phyloP scores from a whole-genome alignment of 2,329 filamentous ascomycete genomes.

The Colletotrichum karsti region DNA sequence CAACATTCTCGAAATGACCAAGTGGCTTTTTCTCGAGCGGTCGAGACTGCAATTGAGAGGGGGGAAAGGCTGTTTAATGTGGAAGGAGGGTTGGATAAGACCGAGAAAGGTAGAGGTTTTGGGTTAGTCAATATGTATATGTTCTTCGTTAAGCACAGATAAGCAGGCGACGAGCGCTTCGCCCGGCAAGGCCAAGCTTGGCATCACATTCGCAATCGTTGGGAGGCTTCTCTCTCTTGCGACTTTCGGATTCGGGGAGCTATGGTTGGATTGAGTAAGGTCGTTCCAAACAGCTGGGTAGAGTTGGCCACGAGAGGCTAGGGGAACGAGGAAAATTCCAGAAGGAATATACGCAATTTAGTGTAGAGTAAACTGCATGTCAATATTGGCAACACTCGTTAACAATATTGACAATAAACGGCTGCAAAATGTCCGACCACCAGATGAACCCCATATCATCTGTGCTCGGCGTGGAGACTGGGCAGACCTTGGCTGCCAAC shows the following conservation, averaged over 20 bases:
- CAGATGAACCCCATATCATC: neutral
- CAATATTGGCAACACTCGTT: neutral
- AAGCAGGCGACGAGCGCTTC: neutral
- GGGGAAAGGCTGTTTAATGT: neutral
- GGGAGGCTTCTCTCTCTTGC: neutral
- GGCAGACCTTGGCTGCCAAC: neutral
- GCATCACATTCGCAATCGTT: neutral
- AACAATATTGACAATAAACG: slow-evolving; percentile 12
- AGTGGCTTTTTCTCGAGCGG: neutral
- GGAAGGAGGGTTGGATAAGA: neutral
- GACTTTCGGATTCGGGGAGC: neutral
- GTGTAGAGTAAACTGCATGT: neutral
- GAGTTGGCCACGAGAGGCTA: neutral
- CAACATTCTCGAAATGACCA: neutral
- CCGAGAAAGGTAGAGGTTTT: neutral
- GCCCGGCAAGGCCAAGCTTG: neutral
- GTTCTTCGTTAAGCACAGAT: neutral
- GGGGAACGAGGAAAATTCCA: neutral
- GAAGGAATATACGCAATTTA: neutral
- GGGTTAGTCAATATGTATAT: slow-evolving; percentile 3
- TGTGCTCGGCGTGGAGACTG: slow-evolving; percentile 1
- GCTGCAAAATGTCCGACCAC: neutral
- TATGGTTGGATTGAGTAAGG: neutral
- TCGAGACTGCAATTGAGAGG: neutral
- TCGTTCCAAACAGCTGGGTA: neutral